Evolutionary conservation across 139 green algal species (phyloP).

Genomic region (Zygnema circumcarinatum): DNA sequence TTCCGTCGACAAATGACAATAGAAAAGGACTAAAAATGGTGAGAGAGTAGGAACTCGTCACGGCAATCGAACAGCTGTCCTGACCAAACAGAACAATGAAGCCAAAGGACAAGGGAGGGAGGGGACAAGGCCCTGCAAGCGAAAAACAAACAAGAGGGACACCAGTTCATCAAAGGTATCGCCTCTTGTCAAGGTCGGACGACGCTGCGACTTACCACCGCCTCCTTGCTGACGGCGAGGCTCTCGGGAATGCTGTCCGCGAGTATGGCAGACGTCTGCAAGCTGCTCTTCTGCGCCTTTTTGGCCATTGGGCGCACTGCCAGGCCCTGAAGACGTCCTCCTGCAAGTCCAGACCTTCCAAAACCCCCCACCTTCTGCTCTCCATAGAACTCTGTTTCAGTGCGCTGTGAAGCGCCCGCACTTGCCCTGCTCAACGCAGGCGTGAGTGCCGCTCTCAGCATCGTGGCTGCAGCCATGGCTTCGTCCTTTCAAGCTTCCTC

Average conservation of each 20-base stretch:
- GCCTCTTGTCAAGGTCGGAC: too few species aligned
- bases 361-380: slow-evolving; percentile 28
- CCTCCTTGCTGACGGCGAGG: slow-evolving; percentile 20
- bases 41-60: too few species aligned
- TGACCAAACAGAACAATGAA: not conserved
- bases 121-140: too few species aligned
- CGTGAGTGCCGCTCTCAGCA: not conserved
- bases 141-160: too few species aligned
- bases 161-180: too few species aligned
- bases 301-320: not conserved
- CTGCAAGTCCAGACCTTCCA: slow-evolving; percentile 4
- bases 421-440: not conserved
- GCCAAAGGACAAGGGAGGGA: too few species aligned
- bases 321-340: slow-evolving; percentile 2
- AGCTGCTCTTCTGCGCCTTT: not conserved
- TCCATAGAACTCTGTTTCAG: not conserved
- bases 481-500: too few species aligned
- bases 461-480: not conserved
- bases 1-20: not conserved
- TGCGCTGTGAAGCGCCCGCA: too few species aligned
- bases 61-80: slow-evolving; percentile 5
- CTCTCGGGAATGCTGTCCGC: slow-evolving; percentile 23
- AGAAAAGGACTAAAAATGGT: too few species aligned
- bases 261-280: slow-evolving; percentile 19
- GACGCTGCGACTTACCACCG: slow-evolving; percentile 8